These are phyloP conservation scores for Colletotrichum sublineola DNA, from an alignment of 2,329 filamentous ascomycete species.

Conservation along the genomic window DNA sequence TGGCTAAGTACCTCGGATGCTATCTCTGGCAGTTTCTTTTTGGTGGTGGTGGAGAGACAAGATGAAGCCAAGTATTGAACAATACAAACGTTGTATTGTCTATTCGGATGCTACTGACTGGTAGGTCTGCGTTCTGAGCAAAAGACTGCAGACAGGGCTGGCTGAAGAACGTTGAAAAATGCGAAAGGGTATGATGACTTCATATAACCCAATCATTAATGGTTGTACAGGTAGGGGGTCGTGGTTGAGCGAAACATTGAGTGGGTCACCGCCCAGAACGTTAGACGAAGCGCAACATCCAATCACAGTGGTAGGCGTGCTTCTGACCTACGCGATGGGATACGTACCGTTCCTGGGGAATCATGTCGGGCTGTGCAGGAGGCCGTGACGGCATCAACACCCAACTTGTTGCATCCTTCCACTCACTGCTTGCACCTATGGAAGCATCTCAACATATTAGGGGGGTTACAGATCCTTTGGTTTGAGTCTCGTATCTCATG, in stretches of 20 bases:
- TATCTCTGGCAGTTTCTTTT: not conserved
- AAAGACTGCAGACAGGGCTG: not conserved
- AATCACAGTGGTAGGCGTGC: not conserved
- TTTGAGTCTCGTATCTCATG: not conserved
- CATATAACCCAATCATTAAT: not conserved
- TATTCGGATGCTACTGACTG: not conserved
- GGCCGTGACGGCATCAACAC: not conserved
- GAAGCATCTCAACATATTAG: not conserved
- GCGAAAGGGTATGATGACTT: slow-evolving; percentile 23
- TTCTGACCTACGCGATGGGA: too few relatives aligned
- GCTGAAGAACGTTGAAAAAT: slow-evolving; percentile 1
- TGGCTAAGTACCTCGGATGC: not conserved
- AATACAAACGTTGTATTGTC: not conserved
- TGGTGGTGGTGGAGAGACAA: not conserved
- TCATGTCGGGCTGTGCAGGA: not conserved
- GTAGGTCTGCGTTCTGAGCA: slow-evolving; percentile 15
- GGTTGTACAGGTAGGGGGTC: slow-evolving; percentile 9
- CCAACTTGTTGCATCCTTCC: not conserved
- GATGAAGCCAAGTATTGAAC: not conserved
- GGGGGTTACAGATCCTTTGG: not conserved
- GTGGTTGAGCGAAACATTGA: not conserved
- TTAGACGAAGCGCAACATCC: not conserved
- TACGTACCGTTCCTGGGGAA: not conserved
- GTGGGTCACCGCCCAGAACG: not conserved
- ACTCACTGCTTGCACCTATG: not conserved